Base-by-base conservation (phyloP, 345 rosid genomes). In the Eucalyptus caleyi region DNA sequence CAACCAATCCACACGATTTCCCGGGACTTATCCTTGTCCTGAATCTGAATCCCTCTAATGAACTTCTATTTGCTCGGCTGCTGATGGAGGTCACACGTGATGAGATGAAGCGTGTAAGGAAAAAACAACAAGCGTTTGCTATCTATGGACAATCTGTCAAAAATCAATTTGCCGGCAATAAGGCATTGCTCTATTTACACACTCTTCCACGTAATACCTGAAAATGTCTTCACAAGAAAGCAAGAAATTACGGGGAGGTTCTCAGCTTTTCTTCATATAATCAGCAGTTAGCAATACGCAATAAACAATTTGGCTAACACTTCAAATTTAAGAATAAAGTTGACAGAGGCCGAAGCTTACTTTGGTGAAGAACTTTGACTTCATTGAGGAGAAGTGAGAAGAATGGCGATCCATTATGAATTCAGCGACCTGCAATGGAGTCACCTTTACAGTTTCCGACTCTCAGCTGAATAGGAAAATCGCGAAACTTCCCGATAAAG, bases 401-500 rank as follows among this genome's bases (percentile, higher is more conserved):
- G 80, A 67, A 67, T 67, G 80, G 80, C 80, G 18, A 21, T 67
- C 80, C 80, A 32, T 62, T n/a, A 62, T 65, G 77, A 65, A 69
- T 34, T 69, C 81, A 34, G 44, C 13, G 12, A 34, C 42, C 44
- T 19, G 81, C 81, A 32, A 32, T 69, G 81, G 44, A 69, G 72
- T 56, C 59, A 50, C 80, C 86, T 87, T 89, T 81, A 89, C 53
- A 62, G 89, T 65, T 89, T 91, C 59, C 37, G 30, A 83, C 65
- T 51, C 88, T 90, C 87, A 44, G 69, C 82, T 40, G 93, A 89
- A n/a, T 87, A 89, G 89, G 95, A 94, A 92, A 95, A 95, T 9
- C 96, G 94, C 30, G 99, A 94, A 83, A 96, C 98, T 92, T 97
- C 98, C 80, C 88, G 91, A 88, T 96, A 96, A 37, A 97, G 87